Conservation (phyloP, 23 red algal species). For the Gracilaria gracilis region DNA sequence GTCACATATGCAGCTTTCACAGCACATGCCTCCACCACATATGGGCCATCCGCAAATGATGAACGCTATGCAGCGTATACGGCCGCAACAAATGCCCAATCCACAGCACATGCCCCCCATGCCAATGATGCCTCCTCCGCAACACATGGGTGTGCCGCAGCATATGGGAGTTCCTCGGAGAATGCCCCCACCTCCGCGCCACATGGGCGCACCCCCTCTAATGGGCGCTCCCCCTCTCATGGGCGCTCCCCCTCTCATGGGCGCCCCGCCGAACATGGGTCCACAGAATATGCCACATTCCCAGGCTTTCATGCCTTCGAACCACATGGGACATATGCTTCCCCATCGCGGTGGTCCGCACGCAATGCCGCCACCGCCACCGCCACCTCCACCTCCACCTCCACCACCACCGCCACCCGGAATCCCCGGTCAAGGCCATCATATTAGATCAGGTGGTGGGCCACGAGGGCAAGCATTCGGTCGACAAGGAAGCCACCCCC, state of each 20-base stretch:
- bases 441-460: background rate
- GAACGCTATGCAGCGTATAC: conserved; percentile 13
- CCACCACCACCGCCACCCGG: conserved; percentile 10
- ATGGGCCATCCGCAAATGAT: conserved; percentile 38
- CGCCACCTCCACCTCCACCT: conserved; percentile 20
- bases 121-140: conserved; percentile 33
- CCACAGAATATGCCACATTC: conserved; percentile 24
- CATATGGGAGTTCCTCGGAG: conserved; percentile 36
- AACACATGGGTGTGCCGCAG: conserved; percentile 32
- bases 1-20: conserved; percentile 8
- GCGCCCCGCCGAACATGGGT: background rate
- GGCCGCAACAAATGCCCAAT: conserved; percentile 9
- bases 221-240: conserved; percentile 5
- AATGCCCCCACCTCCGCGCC: conserved; percentile 18
- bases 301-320: conserved; percentile 13
- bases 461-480: conserved; percentile 12
- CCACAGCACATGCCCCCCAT: conserved; percentile 29
- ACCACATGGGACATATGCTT: conserved; percentile 20
- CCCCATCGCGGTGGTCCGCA: background rate
- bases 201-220: conserved; percentile 17
- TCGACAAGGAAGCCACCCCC: conserved; percentile 1
- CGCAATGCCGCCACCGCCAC: background rate
- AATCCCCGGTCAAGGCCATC: background rate
- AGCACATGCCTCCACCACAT: conserved; percentile 13
- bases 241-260: conserved; percentile 6